Percentiles rank a stretch among this genome's conserved stretches.
Evolutionary conservation across 352 stramenopile genomes (phyloP).

Genomic region (Phytophthora capsici): DNA sequence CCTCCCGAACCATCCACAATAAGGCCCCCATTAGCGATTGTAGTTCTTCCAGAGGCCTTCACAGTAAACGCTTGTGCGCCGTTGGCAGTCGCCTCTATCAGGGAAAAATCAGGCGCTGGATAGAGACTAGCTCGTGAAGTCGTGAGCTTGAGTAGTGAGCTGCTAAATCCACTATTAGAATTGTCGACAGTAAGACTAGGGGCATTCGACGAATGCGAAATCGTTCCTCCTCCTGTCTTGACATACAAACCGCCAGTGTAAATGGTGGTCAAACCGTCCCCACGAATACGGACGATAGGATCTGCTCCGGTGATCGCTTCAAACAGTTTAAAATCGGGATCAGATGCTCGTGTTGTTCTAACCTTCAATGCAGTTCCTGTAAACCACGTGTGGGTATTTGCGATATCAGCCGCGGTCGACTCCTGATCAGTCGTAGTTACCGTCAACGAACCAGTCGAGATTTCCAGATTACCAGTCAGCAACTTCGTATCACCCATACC

Average conservation of each 20-base stretch:
- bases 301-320: constrained; percentile 32
- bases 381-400: constrained; percentile 43
- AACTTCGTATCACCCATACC: constrained; percentile 59
- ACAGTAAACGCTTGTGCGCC: constrained; percentile 43
- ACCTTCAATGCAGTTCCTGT: constrained; percentile 44
- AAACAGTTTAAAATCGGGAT: constrained; percentile 51
- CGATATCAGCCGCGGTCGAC: constrained; percentile 39
- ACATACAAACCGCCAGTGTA: constrained; percentile 45
- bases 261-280: constrained; percentile 58
- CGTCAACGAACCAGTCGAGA: constrained; percentile 60
- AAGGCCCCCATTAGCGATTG: constrained; percentile 50
- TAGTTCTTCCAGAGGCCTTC: constrained; percentile 58
- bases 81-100: constrained; percentile 47
- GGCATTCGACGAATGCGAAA: constrained; percentile 32
- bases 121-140: constrained; percentile 31
- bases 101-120: constrained; percentile 41
- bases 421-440: constrained; percentile 36
- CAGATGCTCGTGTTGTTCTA: constrained; percentile 28
- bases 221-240: constrained; percentile 48
- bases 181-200: constrained; percentile 40
- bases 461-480: constrained; percentile 51
- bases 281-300: constrained; percentile 47
- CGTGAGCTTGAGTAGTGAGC: constrained; percentile 31
- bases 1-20: constrained; percentile 44
- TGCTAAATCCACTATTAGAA: constrained; percentile 31